Conservation (phyloP, 176 grass and related monocot species). For the Oryza punctata region DNA sequence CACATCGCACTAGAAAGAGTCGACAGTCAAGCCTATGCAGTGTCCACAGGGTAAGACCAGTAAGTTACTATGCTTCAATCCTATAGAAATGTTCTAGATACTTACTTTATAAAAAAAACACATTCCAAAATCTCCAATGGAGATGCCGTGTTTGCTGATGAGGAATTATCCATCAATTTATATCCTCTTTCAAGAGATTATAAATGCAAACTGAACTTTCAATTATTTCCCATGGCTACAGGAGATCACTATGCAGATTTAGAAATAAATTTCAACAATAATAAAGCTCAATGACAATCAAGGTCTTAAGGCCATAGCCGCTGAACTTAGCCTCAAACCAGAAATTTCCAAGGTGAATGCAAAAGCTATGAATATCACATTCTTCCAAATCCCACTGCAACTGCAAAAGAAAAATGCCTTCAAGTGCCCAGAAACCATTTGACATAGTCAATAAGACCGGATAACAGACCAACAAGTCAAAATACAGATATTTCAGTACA, state of each 20-base stretch:
- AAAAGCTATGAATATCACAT: slow-evolving; percentile 40
- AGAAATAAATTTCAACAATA: slow-evolving; percentile 17
- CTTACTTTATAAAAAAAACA: neutral
- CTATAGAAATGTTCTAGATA: neutral
- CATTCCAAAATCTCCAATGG: neutral
- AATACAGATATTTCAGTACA: slow-evolving; percentile 53
- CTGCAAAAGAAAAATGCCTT: slow-evolving; percentile 34
- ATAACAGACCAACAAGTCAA: slow-evolving; percentile 39
- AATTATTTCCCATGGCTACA: neutral
- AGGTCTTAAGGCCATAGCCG: neutral
- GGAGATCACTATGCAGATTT: neutral
- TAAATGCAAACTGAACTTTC: neutral
- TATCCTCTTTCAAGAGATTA: neutral
- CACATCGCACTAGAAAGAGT: neutral
- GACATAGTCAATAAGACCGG: slow-evolving; percentile 34
- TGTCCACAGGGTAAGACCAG: neutral
- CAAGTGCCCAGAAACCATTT: slow-evolving; percentile 43
- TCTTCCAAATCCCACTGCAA: slow-evolving; percentile 38
- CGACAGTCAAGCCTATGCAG: neutral
- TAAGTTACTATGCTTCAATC: neutral
- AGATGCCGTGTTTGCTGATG: slow-evolving; percentile 22
- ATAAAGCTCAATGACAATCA: slow-evolving; percentile 18
- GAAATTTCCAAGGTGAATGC: slow-evolving; percentile 34
- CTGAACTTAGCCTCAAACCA: slow-evolving; percentile 30
- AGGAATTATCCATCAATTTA: neutral